These are phyloP conservation scores for Aspergillus novoparasiticus DNA, from an alignment of 2,329 filamentous ascomycete genomes.

Conservation along the genomic window DNA sequence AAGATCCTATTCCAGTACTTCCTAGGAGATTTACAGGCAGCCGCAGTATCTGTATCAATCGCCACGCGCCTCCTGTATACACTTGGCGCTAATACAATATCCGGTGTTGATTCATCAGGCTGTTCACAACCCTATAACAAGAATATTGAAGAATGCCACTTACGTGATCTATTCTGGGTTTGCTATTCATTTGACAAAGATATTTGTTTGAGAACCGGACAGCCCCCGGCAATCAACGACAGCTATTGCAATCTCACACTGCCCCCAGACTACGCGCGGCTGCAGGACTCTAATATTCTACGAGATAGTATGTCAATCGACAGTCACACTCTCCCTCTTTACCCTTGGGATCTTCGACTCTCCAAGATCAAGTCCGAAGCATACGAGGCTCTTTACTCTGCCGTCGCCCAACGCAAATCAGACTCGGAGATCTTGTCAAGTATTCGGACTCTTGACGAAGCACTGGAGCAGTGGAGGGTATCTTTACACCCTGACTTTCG, in stretches of 20 bases:
- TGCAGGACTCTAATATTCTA: slow-evolving; percentile 8
- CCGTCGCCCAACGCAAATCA: slow-evolving; percentile 44
- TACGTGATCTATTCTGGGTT: slow-evolving; percentile 22
- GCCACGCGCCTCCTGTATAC: slow-evolving; percentile 18
- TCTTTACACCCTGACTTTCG: slow-evolving; percentile 45
- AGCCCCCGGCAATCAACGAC: slow-evolving; percentile 28
- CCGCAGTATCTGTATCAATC: slow-evolving; percentile 17
- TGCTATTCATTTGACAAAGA: slow-evolving; percentile 24
- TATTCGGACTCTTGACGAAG: slow-evolving; percentile 55
- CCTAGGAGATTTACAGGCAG: slow-evolving; percentile 17
- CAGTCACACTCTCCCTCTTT: slow-evolving; percentile 25
- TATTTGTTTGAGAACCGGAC: slow-evolving; percentile 15
- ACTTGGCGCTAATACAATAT: slow-evolving; percentile 10
- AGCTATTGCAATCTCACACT: slow-evolving; percentile 52
- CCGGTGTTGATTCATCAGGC: background rate
- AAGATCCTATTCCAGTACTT: slow-evolving; percentile 21
- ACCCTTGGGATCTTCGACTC: slow-evolving; percentile 49
- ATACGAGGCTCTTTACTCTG: slow-evolving; percentile 49
- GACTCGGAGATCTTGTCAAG: slow-evolving; percentile 52
- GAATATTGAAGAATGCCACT: slow-evolving; percentile 4
- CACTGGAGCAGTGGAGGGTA: slow-evolving; percentile 54
- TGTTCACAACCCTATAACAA: background rate
- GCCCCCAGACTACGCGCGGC: slow-evolving; percentile 37
- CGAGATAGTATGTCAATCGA: background rate
- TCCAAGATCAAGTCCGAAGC: slow-evolving; percentile 52